phyloP scores from a whole-genome alignment of 805 yeast species.

The Candida peoriensis region DNA sequence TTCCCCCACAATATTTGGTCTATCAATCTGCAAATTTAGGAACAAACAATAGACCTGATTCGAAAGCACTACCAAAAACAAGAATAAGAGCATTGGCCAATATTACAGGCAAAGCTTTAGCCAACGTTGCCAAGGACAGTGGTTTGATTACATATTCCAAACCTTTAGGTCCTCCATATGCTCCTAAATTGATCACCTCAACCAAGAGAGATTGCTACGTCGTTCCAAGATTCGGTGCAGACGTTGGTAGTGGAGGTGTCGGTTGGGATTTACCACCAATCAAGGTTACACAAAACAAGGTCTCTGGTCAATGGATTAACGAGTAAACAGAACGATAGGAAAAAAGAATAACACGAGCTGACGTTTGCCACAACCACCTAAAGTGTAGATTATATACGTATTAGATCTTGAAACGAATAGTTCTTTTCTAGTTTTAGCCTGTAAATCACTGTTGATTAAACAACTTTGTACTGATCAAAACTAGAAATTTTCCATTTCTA shows the following conservation, averaged over 20 bases:
- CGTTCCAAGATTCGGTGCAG: conserved; percentile 84
- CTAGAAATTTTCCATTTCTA: too few relatives aligned
- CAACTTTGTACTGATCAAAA: too few relatives aligned
- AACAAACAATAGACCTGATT: conserved; percentile 38
- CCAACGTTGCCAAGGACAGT: conserved; percentile 71
- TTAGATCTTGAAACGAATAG: too few relatives aligned
- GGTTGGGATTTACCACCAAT: conserved; percentile 91
- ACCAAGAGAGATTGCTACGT: conserved; percentile 83
- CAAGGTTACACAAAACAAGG: conserved; percentile 67
- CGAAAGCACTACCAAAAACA: conserved; percentile 38
- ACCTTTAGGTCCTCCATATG: conserved; percentile 87
- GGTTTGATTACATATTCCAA: conserved; percentile 79
- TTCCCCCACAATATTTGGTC: conserved; percentile 77
- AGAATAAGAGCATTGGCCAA: conserved; percentile 77
- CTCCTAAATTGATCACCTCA: conserved; percentile 62
- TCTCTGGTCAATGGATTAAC: conserved; percentile 61
- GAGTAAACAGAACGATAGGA: too few relatives aligned
- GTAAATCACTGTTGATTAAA: too few relatives aligned
- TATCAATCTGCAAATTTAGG: conserved; percentile 63
- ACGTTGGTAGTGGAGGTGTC: conserved; percentile 73
- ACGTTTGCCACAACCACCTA: too few relatives aligned
- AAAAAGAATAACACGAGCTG: too few relatives aligned
- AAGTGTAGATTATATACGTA: too few relatives aligned
- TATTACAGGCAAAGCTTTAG: conserved; percentile 65
- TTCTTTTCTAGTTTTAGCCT: too few relatives aligned